Percentiles rank a stretch among this genome's conserved stretches.
Evolutionary conservation across 2,329 filamentous ascomycete species (phyloP).

Genomic region (Phialocephala subalpina): DNA sequence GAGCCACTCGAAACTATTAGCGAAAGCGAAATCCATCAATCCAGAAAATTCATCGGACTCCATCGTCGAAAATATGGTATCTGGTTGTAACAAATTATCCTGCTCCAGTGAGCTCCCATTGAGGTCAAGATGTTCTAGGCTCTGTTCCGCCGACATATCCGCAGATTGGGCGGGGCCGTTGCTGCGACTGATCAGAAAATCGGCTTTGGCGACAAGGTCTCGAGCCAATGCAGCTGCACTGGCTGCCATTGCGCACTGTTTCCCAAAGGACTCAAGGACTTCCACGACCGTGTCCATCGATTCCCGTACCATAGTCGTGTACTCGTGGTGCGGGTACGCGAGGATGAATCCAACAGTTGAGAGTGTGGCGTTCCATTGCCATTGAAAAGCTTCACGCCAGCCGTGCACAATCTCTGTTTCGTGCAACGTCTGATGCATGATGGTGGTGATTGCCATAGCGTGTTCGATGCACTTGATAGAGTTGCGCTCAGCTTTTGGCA

Average conservation of each 20-base stretch:
- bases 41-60: not conserved
- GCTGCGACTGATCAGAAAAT: constrained; percentile 27
- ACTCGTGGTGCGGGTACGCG: constrained; percentile 46
- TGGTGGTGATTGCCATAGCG: constrained; percentile 48
- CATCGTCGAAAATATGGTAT: not conserved
- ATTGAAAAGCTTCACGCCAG: constrained; percentile 51
- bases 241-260: constrained; percentile 45
- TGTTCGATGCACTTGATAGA: constrained; percentile 45
- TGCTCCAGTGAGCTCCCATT: not conserved
- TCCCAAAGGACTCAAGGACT: constrained; percentile 48
- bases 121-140: not conserved
- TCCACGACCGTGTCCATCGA: constrained; percentile 45
- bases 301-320: not conserved
- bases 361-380: constrained; percentile 53
- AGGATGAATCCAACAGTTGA: constrained; percentile 51
- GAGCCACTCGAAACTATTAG: not conserved
- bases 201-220: constrained; percentile 43
- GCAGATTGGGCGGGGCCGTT: not conserved
- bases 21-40: not conserved
- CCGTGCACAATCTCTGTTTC: constrained; percentile 46
- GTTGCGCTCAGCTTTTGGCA: constrained; percentile 39
- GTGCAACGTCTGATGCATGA: constrained; percentile 47
- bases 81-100: not conserved
- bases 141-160: not conserved
- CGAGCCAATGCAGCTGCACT: constrained; percentile 46